phyloP scores from a whole-genome alignment of 2,329 filamentous ascomycete species.

The Cylindrodendrum hubeiense region DNA sequence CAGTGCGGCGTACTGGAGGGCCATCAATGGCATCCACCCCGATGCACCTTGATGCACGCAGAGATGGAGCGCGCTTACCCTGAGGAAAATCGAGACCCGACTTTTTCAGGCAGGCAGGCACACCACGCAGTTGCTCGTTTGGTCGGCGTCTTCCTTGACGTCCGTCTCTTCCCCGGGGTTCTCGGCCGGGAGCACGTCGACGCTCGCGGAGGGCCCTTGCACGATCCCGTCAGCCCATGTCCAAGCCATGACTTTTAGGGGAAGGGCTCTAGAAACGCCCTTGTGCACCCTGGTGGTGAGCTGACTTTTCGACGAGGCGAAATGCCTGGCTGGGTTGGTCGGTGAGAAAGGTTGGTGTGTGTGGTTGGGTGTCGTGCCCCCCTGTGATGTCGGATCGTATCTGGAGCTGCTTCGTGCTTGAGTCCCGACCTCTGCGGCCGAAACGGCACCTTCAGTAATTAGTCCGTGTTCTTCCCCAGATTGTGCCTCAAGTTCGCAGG shows the following conservation, averaged over 20 bases:
- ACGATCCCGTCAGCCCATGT: background rate
- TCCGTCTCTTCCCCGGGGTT: background rate
- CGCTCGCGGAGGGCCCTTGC: background rate
- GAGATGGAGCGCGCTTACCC: slow-evolving; percentile 4
- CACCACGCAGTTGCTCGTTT: background rate
- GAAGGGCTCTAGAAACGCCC: background rate
- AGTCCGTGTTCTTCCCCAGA: background rate
- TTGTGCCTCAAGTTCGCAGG: background rate
- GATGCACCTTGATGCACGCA: slow-evolving; percentile 11
- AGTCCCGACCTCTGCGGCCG: background rate
- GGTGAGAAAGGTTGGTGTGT: background rate
- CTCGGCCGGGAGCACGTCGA: background rate
- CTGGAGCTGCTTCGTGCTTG: background rate
- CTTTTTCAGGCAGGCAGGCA: background rate
- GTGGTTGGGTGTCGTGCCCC: slow-evolving; percentile 3
- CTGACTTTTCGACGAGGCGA: background rate
- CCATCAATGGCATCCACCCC: slow-evolving; percentile 4
- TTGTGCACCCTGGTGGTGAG: background rate
- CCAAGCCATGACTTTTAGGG: background rate
- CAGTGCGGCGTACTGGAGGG: slow-evolving; percentile 10
- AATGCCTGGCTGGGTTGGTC: background rate
- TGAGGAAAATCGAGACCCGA: slow-evolving; percentile 5
- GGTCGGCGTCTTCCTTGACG: background rate
- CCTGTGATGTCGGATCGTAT: slow-evolving; percentile 5
- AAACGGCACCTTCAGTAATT: background rate